Evolutionary conservation across 1,284 basidiomycete species (phyloP), one percentile per base, ranked within the genome.

Genomic region (Lignosus rhinocerotis): DNA sequence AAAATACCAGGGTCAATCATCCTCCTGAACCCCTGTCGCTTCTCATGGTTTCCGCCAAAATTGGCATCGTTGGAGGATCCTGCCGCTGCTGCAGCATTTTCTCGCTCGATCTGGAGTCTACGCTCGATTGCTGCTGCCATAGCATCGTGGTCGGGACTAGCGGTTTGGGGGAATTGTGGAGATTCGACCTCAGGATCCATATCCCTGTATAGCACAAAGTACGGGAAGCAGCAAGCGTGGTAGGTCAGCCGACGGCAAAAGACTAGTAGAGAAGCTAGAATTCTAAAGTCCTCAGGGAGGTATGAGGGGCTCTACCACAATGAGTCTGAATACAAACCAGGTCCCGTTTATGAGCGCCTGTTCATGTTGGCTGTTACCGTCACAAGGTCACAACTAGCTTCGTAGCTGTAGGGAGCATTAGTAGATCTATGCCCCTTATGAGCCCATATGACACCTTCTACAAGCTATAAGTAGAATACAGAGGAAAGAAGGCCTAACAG

Each of bases 1-100:
- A 83, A 68, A 65, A 93, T 92, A n/a, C 88, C 89, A 42, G 88
- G 89, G 67, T 87, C 86, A 59, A 92, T 80, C 58, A 92, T 76
- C 47, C 91, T 78, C 52, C 91, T 80, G 69, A 92, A 91, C 59
- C 77, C 75, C 67, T 87, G 89, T 46, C 86, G 82, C 58, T 79
- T 79, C 59, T 87, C 86, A 66, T 86, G 83, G 63, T 89, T 80
- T 58, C 76, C 77, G 57, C 80, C 75, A 51, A 80, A 75, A 55
- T 80, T 78, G 3, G 74, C 69, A n/a, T 74, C 30, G 51, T 50
- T 19, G 14, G 49, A 47, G n/a, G 44, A 16, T 8, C 50, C 33
- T 9, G 46, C 52, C 2, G 58, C 49, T 2, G 58, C 62, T 3
- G 60, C 61, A 3, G 62, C 60, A 38, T 55, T 43, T 38, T 61